Conservation (phyloP, 768 basidiomycete species). For the Strobilomyces echinocephalus region DNA sequence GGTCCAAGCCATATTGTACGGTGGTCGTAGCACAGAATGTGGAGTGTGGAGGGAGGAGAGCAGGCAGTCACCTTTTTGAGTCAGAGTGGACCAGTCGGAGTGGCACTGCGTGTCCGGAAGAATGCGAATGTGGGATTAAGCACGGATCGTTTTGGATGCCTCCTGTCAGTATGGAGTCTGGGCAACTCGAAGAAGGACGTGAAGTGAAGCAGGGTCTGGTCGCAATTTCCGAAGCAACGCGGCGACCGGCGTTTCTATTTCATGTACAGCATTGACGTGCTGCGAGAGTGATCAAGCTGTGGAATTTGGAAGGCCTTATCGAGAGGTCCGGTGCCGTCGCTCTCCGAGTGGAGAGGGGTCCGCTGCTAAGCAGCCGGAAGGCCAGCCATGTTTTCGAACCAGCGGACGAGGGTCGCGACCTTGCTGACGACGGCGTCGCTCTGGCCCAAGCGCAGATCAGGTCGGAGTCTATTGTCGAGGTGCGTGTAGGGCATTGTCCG, state of each 20-base stretch:
- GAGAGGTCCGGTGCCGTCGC: constrained; percentile 13
- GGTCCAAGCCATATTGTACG: constrained; percentile 17
- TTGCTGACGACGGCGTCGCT: constrained; percentile 67
- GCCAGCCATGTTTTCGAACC: constrained; percentile 76
- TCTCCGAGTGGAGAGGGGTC: constrained; percentile 9
- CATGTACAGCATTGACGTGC: constrained; percentile 22
- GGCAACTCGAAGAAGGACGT: constrained; percentile 16
- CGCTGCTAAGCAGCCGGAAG: constrained; percentile 28
- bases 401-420: constrained; percentile 59
- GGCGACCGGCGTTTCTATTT: constrained; percentile 22
- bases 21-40: constrained; percentile 17
- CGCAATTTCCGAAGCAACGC: constrained; percentile 26
- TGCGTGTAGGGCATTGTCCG: constrained; percentile 65
- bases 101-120: constrained; percentile 7
- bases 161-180: constrained; percentile 11
- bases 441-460: constrained; percentile 66
- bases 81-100: constrained; percentile 11
- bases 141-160: constrained; percentile 14
- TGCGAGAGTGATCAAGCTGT: constrained; percentile 8
- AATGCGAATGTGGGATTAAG: constrained; percentile 10
- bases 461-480: constrained; percentile 57
- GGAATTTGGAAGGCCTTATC: constrained; percentile 1
- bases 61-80: constrained; percentile 13
- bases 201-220: constrained; percentile 13
- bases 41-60: constrained; percentile 8